Evolutionary conservation across 176 grass and related monocot species (phyloP).

Genomic region (Oryza punctata): DNA sequence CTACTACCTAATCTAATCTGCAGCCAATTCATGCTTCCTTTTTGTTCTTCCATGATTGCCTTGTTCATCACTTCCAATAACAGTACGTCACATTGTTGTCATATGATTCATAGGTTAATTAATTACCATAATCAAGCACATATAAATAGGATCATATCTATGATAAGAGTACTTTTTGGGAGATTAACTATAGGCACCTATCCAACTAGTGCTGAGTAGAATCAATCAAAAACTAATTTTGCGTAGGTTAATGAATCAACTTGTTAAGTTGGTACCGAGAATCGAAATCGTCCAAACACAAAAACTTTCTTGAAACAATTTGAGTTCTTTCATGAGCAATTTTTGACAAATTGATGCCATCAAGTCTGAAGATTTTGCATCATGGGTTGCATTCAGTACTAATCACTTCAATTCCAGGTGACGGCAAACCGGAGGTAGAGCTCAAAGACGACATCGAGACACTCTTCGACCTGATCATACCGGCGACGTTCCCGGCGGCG

Average conservation of each 20-base stretch:
- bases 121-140: conserved; percentile 11
- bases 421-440: conserved; percentile 24
- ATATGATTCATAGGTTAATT: conserved; percentile 26
- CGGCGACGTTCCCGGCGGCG: conserved; percentile 1
- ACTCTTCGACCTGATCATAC: conserved; percentile 45
- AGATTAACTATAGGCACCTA: conserved; percentile 23
- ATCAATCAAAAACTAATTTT: conserved; percentile 23
- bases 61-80: conserved; percentile 24
- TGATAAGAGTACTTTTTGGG: conserved; percentile 11
- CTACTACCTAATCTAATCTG: conserved; percentile 23
- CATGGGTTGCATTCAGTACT: too few relatives aligned
- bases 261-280: not conserved
- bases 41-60: conserved; percentile 30
- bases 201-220: conserved; percentile 25
- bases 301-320: not conserved
- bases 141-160: conserved; percentile 30
- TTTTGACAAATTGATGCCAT: not conserved
- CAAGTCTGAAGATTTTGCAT: not conserved
- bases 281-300: not conserved
- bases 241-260: not conserved
- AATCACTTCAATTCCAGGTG: conserved; percentile 5
- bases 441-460: conserved; percentile 19
- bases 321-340: not conserved
- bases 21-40: conserved; percentile 11
- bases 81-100: conserved; percentile 10